phyloP scores from a whole-genome alignment of 352 stramenopile genomes.

The Plasmopara muralis region DNA sequence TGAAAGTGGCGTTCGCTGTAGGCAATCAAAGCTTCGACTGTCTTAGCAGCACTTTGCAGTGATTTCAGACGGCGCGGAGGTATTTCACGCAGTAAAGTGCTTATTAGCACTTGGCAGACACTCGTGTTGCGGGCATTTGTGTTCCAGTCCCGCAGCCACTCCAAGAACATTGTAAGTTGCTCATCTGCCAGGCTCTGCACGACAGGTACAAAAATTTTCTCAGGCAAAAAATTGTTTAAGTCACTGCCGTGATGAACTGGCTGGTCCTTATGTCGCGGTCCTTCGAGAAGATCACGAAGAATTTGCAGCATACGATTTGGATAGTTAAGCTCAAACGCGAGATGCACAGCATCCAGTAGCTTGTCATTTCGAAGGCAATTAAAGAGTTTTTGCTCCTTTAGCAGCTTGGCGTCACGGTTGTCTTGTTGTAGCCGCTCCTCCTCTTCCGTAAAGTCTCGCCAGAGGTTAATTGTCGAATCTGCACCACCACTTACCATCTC shows the following conservation, averaged over 20 bases:
- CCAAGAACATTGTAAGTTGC: slow-evolving; percentile 85
- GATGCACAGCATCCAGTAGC: slow-evolving; percentile 71
- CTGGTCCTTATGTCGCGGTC: slow-evolving; percentile 54
- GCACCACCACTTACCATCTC: slow-evolving; percentile 91
- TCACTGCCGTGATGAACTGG: slow-evolving; percentile 38
- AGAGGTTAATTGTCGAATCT: slow-evolving; percentile 93
- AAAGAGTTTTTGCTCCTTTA: slow-evolving; percentile 93
- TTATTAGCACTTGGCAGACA: slow-evolving; percentile 91
- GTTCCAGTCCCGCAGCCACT: slow-evolving; percentile 97
- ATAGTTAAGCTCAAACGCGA: slow-evolving; percentile 92
- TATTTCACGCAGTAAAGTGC: slow-evolving; percentile 79
- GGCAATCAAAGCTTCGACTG: slow-evolving; percentile 91
- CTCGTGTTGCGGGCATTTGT: slow-evolving; percentile 93
- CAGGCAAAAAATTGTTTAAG: slow-evolving; percentile 47
- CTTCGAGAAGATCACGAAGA: slow-evolving; percentile 75
- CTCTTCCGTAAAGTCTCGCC: slow-evolving; percentile 91
- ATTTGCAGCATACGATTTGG: slow-evolving; percentile 92
- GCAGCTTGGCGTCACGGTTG: slow-evolving; percentile 84
- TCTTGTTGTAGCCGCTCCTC: slow-evolving; percentile 79
- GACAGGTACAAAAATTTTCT: slow-evolving; percentile 55
- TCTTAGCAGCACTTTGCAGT: slow-evolving; percentile 60
- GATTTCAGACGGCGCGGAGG: slow-evolving; percentile 58
- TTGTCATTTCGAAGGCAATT: slow-evolving; percentile 93
- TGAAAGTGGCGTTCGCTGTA: slow-evolving; percentile 98
- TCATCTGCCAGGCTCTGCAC: slow-evolving; percentile 76